Evolutionary conservation across 1,284 basidiomycete species (phyloP), one percentile per base, ranked within the genome.

Genomic region (Neolentinus lepideus): DNA sequence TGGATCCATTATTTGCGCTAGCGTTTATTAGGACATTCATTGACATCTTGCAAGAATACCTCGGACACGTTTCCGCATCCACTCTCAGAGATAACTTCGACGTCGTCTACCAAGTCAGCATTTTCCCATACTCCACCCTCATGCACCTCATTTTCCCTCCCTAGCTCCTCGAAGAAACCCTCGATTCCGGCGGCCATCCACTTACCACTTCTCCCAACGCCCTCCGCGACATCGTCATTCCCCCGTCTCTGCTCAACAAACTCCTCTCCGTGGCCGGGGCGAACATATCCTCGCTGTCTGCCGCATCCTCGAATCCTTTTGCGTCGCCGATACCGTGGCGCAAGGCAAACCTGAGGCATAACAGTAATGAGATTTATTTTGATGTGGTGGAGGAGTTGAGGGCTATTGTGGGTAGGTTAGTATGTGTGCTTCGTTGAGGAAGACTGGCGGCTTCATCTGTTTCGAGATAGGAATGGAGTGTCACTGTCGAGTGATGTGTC

Each of bases 261-360:
- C 71, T 92, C 6, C 27, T 29, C 72, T 92, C 19, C 79, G 75
- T 60, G 6, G 51, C 21, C 9, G 51, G 51, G 27, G 26, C 33
- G n/a, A 36, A 36, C 21, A 54, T 25, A 69, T 85, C 11, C 68
- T 84, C 19, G 74, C 76, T 11, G 1, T 78, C 82, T 1, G 80
- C 80, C 8, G 73, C 77, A 1, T 73, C 78, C 3, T 75, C 84
- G 0, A 82, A 88, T 14, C 87, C 92, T 0, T 95, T 98, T 64
- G 85, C 92, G 1, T 94, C 92, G 4, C 91, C 93, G 1, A 95
- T 98, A 66, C 93, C 94, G 3, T 98, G 95, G 95, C 80, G 96
- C 52, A 90, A 90, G 63, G 80, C 88, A 2, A 91, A 91, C 1
- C 77, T 96, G 43, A 79, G 87, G 55, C 90, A 98, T 68, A 84